Conservation (phyloP, 1,284 basidiomycete genomes). For the Papiliotrema nemorosa region DNA sequence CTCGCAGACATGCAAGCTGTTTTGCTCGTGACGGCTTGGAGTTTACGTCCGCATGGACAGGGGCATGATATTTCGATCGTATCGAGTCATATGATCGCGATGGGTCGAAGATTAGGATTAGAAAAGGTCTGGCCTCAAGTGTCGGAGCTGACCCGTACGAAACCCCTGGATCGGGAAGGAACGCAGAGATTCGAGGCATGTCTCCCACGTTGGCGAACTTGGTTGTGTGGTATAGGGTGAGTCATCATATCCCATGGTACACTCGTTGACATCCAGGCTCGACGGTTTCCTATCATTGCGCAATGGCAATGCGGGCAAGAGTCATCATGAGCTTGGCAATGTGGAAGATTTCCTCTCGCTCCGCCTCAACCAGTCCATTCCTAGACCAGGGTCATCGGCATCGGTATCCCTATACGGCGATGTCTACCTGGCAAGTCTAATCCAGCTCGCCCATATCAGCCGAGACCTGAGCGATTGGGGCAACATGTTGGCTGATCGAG, state of each 20-base stretch:
- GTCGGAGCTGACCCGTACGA: slow-evolving; percentile 16
- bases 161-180: slow-evolving; percentile 19
- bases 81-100: slow-evolving; percentile 33
- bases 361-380: slow-evolving; percentile 18
- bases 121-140: slow-evolving; percentile 26
- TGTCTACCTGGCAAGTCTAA: slow-evolving; percentile 33
- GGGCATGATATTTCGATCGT: slow-evolving; percentile 40
- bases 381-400: slow-evolving; percentile 18
- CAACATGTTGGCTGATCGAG: slow-evolving; percentile 24
- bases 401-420: slow-evolving; percentile 32
- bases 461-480: slow-evolving; percentile 33
- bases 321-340: slow-evolving; percentile 29
- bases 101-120: slow-evolving; percentile 26
- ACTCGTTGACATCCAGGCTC: slow-evolving; percentile 13
- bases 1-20: slow-evolving; percentile 40
- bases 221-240: slow-evolving; percentile 28
- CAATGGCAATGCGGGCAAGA: slow-evolving; percentile 32
- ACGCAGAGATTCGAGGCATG: slow-evolving; percentile 25
- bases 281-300: slow-evolving; percentile 34
- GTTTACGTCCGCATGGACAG: slow-evolving; percentile 28
- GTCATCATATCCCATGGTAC: not conserved
- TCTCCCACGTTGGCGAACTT: slow-evolving; percentile 34
- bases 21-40: slow-evolving; percentile 38
- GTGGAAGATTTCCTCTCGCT: slow-evolving; percentile 24
- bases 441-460: slow-evolving; percentile 34